phyloP scores from a whole-genome alignment of 495 filamentous ascomycete species.

The Bacidia rubella region DNA sequence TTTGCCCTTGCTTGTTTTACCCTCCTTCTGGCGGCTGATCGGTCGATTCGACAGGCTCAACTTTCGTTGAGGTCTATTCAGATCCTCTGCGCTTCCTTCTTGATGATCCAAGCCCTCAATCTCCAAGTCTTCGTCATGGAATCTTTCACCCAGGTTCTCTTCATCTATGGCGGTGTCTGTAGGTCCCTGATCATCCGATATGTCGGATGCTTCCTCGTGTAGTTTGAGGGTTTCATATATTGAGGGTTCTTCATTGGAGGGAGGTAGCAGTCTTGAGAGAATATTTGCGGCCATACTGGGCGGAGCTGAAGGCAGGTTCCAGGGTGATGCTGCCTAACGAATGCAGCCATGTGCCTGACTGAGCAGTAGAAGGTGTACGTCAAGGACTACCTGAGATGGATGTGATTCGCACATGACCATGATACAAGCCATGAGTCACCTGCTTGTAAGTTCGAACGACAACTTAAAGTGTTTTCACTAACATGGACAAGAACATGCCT shows the following conservation, averaged over 20 bases:
- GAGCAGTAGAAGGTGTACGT: no score
- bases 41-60: background rate
- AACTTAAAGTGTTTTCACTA: no score
- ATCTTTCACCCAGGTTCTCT: constrained; percentile 50
- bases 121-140: constrained; percentile 59
- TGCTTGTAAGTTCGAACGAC: no score
- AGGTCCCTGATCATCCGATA: constrained; percentile 51
- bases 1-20: background rate
- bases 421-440: no score
- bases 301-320: background rate
- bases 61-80: background rate
- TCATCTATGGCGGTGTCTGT: constrained; percentile 56
- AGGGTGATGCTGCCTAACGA: background rate
- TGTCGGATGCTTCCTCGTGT: constrained; percentile 44
- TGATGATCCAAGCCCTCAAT: constrained; percentile 19
- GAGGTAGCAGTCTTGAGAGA: constrained; percentile 58
- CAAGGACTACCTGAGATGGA: no score
- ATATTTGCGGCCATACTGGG: constrained; percentile 64
- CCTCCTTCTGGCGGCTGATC: background rate
- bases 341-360: background rate
- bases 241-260: constrained; percentile 44
- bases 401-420: no score
- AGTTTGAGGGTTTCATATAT: constrained; percentile 58
- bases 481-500: no score
- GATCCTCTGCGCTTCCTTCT: background rate